These are phyloP conservation scores for Lithohypha guttulata DNA, from an alignment of 2,329 filamentous ascomycete species.

Conservation along the genomic window DNA sequence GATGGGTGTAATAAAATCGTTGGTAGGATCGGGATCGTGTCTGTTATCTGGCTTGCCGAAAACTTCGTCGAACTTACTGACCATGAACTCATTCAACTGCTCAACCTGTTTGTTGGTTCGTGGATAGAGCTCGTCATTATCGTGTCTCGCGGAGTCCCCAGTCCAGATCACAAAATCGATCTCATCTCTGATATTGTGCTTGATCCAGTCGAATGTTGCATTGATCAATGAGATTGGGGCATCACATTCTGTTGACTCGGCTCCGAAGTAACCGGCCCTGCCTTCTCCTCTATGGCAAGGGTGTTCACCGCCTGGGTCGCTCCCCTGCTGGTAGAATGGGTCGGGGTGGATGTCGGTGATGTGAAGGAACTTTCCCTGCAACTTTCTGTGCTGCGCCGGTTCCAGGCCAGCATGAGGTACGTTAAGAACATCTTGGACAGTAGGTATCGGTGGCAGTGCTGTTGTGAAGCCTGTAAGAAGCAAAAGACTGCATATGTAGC, in stretches of 20 bases:
- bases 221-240: constrained; percentile 69
- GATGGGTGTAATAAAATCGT: constrained; percentile 62
- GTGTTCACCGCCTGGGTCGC: constrained; percentile 55
- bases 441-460: constrained; percentile 11
- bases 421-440: constrained; percentile 5
- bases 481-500: constrained; percentile 16
- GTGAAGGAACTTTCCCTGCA: constrained; percentile 72
- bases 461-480: constrained; percentile 17
- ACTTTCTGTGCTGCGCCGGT: constrained; percentile 22
- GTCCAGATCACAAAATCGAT: constrained; percentile 93
- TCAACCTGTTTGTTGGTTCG: constrained; percentile 68
- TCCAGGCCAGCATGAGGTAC: not conserved
- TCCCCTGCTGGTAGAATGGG: constrained; percentile 68
- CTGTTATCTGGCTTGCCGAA: constrained; percentile 50
- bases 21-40: constrained; percentile 38
- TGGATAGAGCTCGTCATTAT: constrained; percentile 72
- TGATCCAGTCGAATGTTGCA: constrained; percentile 83
- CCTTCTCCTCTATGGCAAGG: constrained; percentile 65
- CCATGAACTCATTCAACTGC: constrained; percentile 62
- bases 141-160: constrained; percentile 79
- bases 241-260: constrained; percentile 82
- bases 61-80: constrained; percentile 63
- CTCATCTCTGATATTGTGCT: constrained; percentile 60
- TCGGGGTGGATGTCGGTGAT: constrained; percentile 93
- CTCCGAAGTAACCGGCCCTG: constrained; percentile 64